Conservation (phyloP, 2,329 filamentous ascomycete genomes). For the Clonostachys byssicola region DNA sequence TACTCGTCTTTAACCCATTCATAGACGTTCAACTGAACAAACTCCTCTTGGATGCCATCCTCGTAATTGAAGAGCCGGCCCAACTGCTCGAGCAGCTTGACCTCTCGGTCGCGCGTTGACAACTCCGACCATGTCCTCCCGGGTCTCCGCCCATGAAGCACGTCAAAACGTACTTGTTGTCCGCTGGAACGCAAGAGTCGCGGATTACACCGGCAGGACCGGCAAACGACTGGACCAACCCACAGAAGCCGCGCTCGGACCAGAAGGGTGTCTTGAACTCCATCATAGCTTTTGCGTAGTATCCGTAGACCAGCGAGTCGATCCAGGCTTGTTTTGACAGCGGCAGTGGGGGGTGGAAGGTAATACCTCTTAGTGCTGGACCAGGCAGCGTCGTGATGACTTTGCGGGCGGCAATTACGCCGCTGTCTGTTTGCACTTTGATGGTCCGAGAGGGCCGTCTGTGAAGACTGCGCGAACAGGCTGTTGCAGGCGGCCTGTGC, state of each 20-base stretch:
- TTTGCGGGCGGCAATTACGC: conserved; percentile 28
- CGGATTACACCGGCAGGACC: conserved; percentile 40
- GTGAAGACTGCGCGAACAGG: conserved; percentile 23
- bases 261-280: conserved; percentile 32
- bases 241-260: conserved; percentile 31
- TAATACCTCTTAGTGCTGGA: conserved; percentile 36
- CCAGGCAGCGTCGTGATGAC: conserved; percentile 46
- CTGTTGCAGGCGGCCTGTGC: conserved; percentile 16
- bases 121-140: conserved; percentile 23
- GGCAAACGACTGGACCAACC: conserved; percentile 34
- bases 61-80: conserved; percentile 11
- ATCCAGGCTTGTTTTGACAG: conserved; percentile 23
- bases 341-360: conserved; percentile 41
- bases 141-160: conserved; percentile 31
- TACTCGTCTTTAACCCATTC: conserved; percentile 32
- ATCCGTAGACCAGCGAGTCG: conserved; percentile 31
- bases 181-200: conserved; percentile 28
- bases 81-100: conserved; percentile 17
- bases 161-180: conserved; percentile 23
- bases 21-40: conserved; percentile 22
- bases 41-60: conserved; percentile 10
- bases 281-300: conserved; percentile 47
- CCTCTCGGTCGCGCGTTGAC: conserved; percentile 9
- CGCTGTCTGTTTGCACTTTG: conserved; percentile 12
- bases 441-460: conserved; percentile 6